phyloP scores from a whole-genome alignment of 108 stramenopile genomes.

The Cyclotella atomus region DNA sequence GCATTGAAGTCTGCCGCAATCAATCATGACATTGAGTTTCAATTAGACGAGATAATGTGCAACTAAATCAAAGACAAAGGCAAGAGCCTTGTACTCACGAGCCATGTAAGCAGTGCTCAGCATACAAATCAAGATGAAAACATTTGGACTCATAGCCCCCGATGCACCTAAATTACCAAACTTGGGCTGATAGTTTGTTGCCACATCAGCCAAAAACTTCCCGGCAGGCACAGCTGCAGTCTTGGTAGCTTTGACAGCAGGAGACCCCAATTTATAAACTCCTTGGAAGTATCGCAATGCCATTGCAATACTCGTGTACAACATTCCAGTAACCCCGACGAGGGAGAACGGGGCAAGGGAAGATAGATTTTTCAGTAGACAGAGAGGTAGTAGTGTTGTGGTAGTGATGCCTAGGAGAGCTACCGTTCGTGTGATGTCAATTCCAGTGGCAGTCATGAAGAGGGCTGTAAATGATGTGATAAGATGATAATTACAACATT shows the following conservation, averaged over 20 bases:
- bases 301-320: slow-evolving; percentile 82
- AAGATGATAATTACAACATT: background rate
- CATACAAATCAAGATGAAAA: slow-evolving; percentile 80
- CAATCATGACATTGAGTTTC: background rate
- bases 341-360: slow-evolving; percentile 86
- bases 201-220: slow-evolving; percentile 53
- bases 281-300: slow-evolving; percentile 71
- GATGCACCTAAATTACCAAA: slow-evolving; percentile 56
- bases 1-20: slow-evolving; percentile 75
- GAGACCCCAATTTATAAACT: slow-evolving; percentile 58
- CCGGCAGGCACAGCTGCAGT: slow-evolving; percentile 47
- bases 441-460: slow-evolving; percentile 49
- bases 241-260: slow-evolving; percentile 27
- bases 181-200: slow-evolving; percentile 31
- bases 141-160: slow-evolving; percentile 66
- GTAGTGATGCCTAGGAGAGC: slow-evolving; percentile 66
- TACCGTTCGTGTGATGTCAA: slow-evolving; percentile 29
- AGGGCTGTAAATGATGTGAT: slow-evolving; percentile 25
- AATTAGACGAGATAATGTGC: background rate
- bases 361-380: slow-evolving; percentile 80
- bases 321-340: slow-evolving; percentile 87
- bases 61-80: background rate
- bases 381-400: slow-evolving; percentile 85
- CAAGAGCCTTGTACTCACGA: slow-evolving; percentile 43
- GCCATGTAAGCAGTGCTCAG: slow-evolving; percentile 88